These are phyloP conservation scores for Hordeum marinum DNA, from an alignment of 176 grass and related monocot species.

Conservation along the genomic window DNA sequence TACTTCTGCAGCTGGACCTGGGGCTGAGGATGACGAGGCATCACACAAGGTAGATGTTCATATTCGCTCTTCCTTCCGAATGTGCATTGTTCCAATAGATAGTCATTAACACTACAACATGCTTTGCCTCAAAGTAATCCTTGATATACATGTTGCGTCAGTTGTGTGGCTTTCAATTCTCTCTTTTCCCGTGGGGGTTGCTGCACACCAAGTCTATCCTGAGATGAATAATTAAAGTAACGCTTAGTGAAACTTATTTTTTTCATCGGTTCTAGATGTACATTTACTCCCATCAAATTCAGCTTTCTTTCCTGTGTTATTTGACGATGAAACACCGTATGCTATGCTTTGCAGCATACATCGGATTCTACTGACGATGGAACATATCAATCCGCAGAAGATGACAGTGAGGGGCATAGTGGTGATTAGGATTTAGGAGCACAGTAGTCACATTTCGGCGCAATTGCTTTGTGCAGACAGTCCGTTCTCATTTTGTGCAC, in stretches of 20 bases:
- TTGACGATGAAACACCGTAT: not conserved
- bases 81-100: not conserved
- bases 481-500: not conserved
- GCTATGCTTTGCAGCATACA: slow-evolving; percentile 24
- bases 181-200: not conserved
- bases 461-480: not conserved
- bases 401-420: not conserved
- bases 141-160: not conserved
- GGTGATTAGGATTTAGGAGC: not conserved
- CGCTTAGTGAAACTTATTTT: not conserved
- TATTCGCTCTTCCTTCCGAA: not conserved
- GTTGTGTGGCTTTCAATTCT: not conserved
- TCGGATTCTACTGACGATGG: not conserved
- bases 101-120: not conserved
- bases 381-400: slow-evolving; percentile 5
- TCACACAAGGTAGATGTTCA: slow-evolving; percentile 12
- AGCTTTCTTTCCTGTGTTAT: not conserved
- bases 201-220: not conserved
- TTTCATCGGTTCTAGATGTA: not conserved
- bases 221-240: not conserved
- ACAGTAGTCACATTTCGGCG: not conserved
- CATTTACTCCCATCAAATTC: not conserved
- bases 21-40: not conserved
- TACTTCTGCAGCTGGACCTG: not conserved
- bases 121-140: not conserved